These are phyloP conservation scores for Gelatoporia subvermispora DNA, from an alignment of 768 basidiomycete species.

Conservation along the genomic window DNA sequence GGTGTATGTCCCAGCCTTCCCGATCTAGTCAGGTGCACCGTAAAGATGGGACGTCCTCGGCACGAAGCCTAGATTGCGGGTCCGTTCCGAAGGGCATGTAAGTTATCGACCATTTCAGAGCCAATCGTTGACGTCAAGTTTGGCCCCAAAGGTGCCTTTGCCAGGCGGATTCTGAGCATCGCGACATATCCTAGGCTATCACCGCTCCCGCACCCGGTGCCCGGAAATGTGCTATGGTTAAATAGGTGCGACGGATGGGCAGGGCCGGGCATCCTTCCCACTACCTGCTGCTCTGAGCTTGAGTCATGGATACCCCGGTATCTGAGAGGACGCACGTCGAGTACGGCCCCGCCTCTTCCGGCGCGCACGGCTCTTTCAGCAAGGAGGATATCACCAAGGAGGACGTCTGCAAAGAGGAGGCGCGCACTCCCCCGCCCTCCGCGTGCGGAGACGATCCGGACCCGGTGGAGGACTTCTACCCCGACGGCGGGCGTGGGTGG, in stretches of 20 bases:
- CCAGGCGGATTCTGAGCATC: constrained; percentile 7
- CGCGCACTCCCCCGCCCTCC: not conserved
- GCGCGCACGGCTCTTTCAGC: not conserved
- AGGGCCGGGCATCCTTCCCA: not conserved
- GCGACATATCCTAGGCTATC: not conserved
- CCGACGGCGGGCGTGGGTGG: constrained; percentile 19
- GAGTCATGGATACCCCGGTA: constrained; percentile 16
- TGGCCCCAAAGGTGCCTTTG: not conserved
- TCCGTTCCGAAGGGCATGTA: too few species aligned
- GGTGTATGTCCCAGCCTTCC: too few species aligned
- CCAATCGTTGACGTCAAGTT: constrained; percentile 14
- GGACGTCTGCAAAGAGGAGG: too few species aligned
- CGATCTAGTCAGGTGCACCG: too few species aligned
- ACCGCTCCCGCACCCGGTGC: not conserved
- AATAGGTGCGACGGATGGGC: constrained; percentile 3
- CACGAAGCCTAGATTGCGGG: too few species aligned
- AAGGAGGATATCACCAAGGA: too few species aligned
- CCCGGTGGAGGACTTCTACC: constrained; percentile 11
- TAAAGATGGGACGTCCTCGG: too few species aligned
- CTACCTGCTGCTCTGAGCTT: not conserved
- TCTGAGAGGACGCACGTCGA: constrained; percentile 18
- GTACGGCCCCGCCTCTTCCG: constrained; percentile 3
- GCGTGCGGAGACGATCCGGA: constrained; percentile 6
- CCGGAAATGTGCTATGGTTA: too few species aligned
- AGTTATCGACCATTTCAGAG: not conserved